Base-by-base conservation (phyloP, 331 rosid species). In the Saraca asoca region DNA sequence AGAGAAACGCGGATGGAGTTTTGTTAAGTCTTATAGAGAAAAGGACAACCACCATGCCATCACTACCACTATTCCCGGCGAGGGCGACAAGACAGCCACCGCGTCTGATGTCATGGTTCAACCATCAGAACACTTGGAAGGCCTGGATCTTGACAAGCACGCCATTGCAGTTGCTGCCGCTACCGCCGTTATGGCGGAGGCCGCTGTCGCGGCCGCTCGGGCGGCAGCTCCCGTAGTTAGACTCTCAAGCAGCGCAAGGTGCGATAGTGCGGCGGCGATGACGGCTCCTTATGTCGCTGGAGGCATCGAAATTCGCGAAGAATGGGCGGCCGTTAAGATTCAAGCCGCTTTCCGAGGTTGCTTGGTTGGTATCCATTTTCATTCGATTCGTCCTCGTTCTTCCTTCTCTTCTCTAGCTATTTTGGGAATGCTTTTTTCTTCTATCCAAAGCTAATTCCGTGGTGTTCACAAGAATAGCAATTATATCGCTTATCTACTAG, bases 341-440 rank as follows among this genome's bases (percentile, higher is more conserved):
- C 97, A 91, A 64, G 81, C 94, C 39, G 87, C 95, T 11, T 91
- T 88, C 71, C 91, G 97, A 12, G 91, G 95, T 73, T 84, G 84
- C 39, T 71, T 91, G 97, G 97, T 91, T 76, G 8, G 93, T 84
- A 16, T 58, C 10, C 18, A 2, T 50, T 63, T 51, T 16, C 14
- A 9, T 66, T 44, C 34, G 9, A 31, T 67, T 41, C 12, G 5
- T 50, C 31, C 29, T 57, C 3, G 12, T n/a, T 9, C 12, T 45
- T 20, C 11, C 31, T 20, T 18, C 18, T 41, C 1, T 18, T 62
- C 8, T 41, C 1, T 18, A 58, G 7, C 15, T n/a, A 13, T 1
- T 45, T 0, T 17, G 62, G 16, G 13, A 59, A 9, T 62, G 48
- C 31, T 12, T 31, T n/a, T 7, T 68, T 55, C 0, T 38, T 41